Evolutionary conservation across 257 asterid genomes (phyloP).

Genomic region (Penstemon newberryi): DNA sequence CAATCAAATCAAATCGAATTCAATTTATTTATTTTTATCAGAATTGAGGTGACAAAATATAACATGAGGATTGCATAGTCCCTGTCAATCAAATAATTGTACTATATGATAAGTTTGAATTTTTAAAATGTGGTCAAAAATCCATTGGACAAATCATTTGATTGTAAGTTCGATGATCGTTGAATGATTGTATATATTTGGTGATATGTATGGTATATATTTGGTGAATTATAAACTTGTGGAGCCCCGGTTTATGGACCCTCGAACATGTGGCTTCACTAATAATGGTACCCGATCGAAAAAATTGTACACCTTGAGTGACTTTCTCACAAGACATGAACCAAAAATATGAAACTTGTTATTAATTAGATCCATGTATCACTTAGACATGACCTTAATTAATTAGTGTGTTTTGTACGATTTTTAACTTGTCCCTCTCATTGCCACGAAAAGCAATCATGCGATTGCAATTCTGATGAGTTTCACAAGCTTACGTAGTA

Average conservation of each 20-base stretch:
- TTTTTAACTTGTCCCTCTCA: not conserved
- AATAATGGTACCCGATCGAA: not conserved
- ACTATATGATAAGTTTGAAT: slow-evolving; percentile 6
- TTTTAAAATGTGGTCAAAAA: slow-evolving; percentile 16
- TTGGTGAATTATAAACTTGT: not conserved
- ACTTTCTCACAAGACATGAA: not conserved
- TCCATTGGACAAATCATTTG: slow-evolving; percentile 15
- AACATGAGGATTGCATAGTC: slow-evolving; percentile 11
- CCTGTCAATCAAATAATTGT: slow-evolving; percentile 29
- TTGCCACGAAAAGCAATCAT: not conserved
- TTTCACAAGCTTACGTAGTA: too few species aligned
- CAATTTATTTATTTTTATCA: not conserved
- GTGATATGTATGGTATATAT: slow-evolving; percentile 14
- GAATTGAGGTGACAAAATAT: not conserved
- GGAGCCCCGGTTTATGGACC: not conserved
- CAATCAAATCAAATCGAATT: not conserved
- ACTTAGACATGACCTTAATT: slow-evolving; percentile 3
- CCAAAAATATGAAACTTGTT: not conserved
- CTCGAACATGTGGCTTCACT: slow-evolving; percentile 22
- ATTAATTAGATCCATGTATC: not conserved
- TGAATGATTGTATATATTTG: not conserved
- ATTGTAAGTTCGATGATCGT: not conserved
- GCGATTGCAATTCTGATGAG: too few species aligned
- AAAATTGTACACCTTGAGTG: not conserved
- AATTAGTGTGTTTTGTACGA: not conserved